Base-by-base conservation (phyloP, 2,329 filamentous ascomycete genomes). In the Plenodomus tracheiphilus region DNA sequence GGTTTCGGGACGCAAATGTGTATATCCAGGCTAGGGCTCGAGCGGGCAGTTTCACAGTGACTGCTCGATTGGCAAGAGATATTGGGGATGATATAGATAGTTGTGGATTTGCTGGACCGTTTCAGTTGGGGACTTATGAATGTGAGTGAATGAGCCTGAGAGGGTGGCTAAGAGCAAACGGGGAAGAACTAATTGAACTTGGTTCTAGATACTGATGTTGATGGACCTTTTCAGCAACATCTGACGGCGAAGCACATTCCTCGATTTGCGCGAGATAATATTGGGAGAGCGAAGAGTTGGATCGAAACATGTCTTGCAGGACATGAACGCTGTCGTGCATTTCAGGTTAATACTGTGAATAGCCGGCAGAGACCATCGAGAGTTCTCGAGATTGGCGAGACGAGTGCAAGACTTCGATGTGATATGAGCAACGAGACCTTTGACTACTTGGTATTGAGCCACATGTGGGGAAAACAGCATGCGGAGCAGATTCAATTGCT, bases 401-500 rank as follows among this genome's bases (percentile, higher is more conserved):
- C 5, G 1, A 45, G 2, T 2, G 38, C 47, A 0, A 38, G 19
- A 9, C 39, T 56, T 3, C 45, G 46, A 5, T 51, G 48, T n/a
- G 30, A 52, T 11, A 49, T 54, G 43, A 10, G 18, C 0, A 28
- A 50, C 10, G 18, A 47, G 16, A 0, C 9, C 0, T 54, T 47
- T 7, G 44, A 53, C 7, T 58, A 58, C 11, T 40, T 58, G 0
- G 46, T 37, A 0, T 19, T 58, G 2, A 53, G 51, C n/a, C 43
- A 58, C 9, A 58, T 58, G 52, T 58, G 52, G 54, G 52, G 52
- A 19, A 10, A 4, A 0, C 32, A 44, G 2, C 10, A 21, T 3
- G 15, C 0, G 0, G 16, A 37, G 3, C 43, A 53, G 11, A 15
- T 57, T 9, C 30, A 21, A 18, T 43, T 52, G 15, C 30, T 39